Conservation (phyloP, 164 flowering plant genomes). For the Berberis vulgaris region DNA sequence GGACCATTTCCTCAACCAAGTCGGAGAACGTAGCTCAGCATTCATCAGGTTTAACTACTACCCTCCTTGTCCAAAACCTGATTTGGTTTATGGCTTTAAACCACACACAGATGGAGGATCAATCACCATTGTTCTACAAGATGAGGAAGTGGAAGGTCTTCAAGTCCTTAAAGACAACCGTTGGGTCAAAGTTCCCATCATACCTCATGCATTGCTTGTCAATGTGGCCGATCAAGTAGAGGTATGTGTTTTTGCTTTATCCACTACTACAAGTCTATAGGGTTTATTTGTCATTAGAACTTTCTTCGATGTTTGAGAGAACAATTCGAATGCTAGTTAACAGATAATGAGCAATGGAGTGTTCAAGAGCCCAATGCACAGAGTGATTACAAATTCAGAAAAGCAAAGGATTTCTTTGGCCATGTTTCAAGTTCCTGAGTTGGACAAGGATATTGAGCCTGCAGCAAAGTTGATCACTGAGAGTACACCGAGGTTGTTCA, state of each 20-base stretch:
- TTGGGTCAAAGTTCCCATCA: slow-evolving; percentile 20
- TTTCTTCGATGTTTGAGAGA: too few species aligned
- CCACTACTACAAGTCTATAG: too few species aligned
- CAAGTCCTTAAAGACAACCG: slow-evolving; percentile 22
- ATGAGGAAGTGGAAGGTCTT: slow-evolving; percentile 28
- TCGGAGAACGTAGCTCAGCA: slow-evolving; percentile 11
- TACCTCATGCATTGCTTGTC: slow-evolving; percentile 20
- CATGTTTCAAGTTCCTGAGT: slow-evolving; percentile 24
- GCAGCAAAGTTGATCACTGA: slow-evolving; percentile 24
- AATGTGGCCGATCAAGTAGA: slow-evolving; percentile 25
- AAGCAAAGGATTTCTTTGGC: slow-evolving; percentile 34
- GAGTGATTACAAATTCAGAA: slow-evolving; percentile 35
- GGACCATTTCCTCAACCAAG: slow-evolving; percentile 15
- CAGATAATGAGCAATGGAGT: slow-evolving; percentile 62
- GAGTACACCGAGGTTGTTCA: slow-evolving; percentile 26
- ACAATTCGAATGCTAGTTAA: neutral
- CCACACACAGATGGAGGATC: slow-evolving; percentile 26
- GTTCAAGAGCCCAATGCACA: slow-evolving; percentile 55
- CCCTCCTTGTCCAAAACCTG: slow-evolving; percentile 26
- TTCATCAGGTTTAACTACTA: slow-evolving; percentile 20
- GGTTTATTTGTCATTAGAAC: too few species aligned
- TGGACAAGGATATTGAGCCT: slow-evolving; percentile 35
- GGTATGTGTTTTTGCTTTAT: slow-evolving; percentile 10
- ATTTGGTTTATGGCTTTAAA: slow-evolving; percentile 26
- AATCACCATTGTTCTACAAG: slow-evolving; percentile 23